Conservation (phyloP, 2,329 filamentous ascomycete genomes). For the Aspergillus sp. region DNA sequence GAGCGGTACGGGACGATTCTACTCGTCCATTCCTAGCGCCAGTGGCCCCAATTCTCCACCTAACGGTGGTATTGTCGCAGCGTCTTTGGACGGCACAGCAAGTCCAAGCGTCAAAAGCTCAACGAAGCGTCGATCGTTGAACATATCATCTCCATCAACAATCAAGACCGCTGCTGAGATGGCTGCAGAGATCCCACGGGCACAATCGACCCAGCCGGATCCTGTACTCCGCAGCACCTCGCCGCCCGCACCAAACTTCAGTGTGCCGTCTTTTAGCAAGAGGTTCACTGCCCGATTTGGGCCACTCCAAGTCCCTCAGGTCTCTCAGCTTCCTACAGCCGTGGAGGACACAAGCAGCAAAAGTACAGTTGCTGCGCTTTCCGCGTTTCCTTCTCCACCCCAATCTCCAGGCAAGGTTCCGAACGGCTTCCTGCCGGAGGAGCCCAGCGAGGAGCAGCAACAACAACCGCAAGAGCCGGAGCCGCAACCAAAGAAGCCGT, state of each 20-base stretch:
- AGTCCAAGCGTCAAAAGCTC: slow-evolving; percentile 28
- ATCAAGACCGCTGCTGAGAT: slow-evolving; percentile 18
- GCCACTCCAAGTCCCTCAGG: slow-evolving; percentile 15
- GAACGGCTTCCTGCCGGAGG: slow-evolving; percentile 25
- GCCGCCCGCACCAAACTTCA: slow-evolving; percentile 44
- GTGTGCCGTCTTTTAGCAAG: slow-evolving; percentile 45
- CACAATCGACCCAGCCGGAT: slow-evolving; percentile 30
- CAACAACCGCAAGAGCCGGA: slow-evolving; percentile 15
- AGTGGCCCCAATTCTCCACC: slow-evolving; percentile 24
- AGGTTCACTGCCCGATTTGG: slow-evolving; percentile 33
- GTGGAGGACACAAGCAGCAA: slow-evolving; percentile 19
- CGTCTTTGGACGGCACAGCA: slow-evolving; percentile 16
- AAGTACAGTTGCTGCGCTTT: slow-evolving; percentile 19
- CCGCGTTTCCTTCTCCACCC: slow-evolving; percentile 33
- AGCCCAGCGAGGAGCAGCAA: slow-evolving; percentile 23
- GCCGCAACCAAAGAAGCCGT: slow-evolving; percentile 17
- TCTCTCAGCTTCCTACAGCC: slow-evolving; percentile 20
- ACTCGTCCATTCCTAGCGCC: slow-evolving; percentile 19
- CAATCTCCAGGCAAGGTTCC: slow-evolving; percentile 35
- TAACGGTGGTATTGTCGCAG: slow-evolving; percentile 15
- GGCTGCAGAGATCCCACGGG: slow-evolving; percentile 19
- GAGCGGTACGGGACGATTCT: slow-evolving; percentile 18
- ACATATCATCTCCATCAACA: slow-evolving; percentile 17
- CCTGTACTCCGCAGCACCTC: slow-evolving; percentile 32
- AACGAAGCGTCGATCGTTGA: slow-evolving; percentile 32